Evolutionary conservation across 805 yeast species (phyloP).

Genomic region (Sugiyamaella chiloensis): DNA sequence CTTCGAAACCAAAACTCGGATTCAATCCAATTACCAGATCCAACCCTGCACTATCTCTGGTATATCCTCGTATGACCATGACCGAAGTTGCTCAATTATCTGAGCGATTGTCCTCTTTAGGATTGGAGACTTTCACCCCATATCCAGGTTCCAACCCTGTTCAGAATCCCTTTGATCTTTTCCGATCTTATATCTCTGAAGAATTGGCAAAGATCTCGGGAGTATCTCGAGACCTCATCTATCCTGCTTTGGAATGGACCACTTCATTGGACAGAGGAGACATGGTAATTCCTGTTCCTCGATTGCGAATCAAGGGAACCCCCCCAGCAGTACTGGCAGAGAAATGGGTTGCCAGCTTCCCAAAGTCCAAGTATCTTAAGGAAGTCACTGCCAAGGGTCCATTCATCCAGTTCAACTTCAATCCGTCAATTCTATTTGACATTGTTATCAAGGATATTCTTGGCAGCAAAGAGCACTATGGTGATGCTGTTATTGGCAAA

Average conservation of each 20-base stretch:
- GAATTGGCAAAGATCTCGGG: constrained; percentile 72
- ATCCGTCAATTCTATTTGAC: constrained; percentile 60
- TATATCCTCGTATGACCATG: constrained; percentile 19
- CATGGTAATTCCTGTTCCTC: constrained; percentile 85
- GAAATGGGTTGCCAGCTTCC: constrained; percentile 77
- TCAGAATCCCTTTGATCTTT: constrained; percentile 76
- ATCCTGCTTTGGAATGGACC: constrained; percentile 86
- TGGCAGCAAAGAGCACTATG: constrained; percentile 57
- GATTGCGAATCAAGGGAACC: constrained; percentile 80
- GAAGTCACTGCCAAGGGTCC: constrained; percentile 83
- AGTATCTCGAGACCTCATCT: constrained; percentile 66
- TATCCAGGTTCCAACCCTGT: constrained; percentile 64
- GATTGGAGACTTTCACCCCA: constrained; percentile 20
- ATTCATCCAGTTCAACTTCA: constrained; percentile 84
- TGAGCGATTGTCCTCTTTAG: constrained; percentile 17
- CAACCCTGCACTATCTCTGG: neutral
- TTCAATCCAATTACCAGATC: constrained; percentile 12
- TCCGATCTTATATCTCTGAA: constrained; percentile 83
- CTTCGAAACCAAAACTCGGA: neutral
- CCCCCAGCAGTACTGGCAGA: constrained; percentile 71
- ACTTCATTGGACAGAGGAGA: constrained; percentile 87
- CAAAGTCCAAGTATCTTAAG: constrained; percentile 63
- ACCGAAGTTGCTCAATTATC: constrained; percentile 17
- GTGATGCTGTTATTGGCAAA: constrained; percentile 68
- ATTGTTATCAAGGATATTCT: constrained; percentile 70